Base-by-base conservation (phyloP, 768 basidiomycete species). In the Trametes maxima region DNA sequence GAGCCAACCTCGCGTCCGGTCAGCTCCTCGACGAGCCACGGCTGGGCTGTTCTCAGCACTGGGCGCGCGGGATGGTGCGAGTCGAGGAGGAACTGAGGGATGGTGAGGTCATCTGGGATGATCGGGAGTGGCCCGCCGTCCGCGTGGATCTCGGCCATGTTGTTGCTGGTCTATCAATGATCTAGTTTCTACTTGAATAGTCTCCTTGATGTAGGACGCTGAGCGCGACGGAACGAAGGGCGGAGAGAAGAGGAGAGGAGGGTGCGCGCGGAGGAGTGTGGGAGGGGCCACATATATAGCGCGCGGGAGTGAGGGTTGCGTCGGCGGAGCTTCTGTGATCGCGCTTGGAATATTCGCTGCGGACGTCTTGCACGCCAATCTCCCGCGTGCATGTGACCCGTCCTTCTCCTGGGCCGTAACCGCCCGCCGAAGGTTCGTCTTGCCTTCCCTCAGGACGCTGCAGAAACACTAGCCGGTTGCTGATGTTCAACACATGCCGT, bases 71-170 rank as follows among this genome's bases (percentile, higher is more conserved):
- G 71, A 63, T 84, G 81, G 10, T 69, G 63, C 44, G 62, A 67
- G 64, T 82, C 81, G 48, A 86, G 79, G 39, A 83, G 72, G 67
- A 85, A 85, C 68, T 86, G 84, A 1, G 81, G 77, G 43, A 85
- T 69, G 7, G 83, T 82, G 53, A 84, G 68, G 68, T 83, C 71
- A 66, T 84, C 82, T 3, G 84, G 84, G 55, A 84, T 68, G 45
- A 74, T 40, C 47, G 64, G 78, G 12, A 79, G 66, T 5, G 68
- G 70, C 6, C 61, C 68, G 28, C 58, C 58, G 25, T 67, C 63
- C 1, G 68, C 65, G 25, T 60, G 57, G 16, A 72, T 58, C 48
- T 72, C 68, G 17, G 67, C 22, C 68, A 72, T 69, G n/a, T 48
- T 39, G 35, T 21, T 36, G 33, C 35, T 5, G 21, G 54, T 45